A percentile compares a stretch with the other conserved stretches of the same genome.
These are phyloP conservation scores for Colletotrichum tanaceti DNA, from an alignment of 2,329 filamentous ascomycete species.

Conservation along the genomic window DNA sequence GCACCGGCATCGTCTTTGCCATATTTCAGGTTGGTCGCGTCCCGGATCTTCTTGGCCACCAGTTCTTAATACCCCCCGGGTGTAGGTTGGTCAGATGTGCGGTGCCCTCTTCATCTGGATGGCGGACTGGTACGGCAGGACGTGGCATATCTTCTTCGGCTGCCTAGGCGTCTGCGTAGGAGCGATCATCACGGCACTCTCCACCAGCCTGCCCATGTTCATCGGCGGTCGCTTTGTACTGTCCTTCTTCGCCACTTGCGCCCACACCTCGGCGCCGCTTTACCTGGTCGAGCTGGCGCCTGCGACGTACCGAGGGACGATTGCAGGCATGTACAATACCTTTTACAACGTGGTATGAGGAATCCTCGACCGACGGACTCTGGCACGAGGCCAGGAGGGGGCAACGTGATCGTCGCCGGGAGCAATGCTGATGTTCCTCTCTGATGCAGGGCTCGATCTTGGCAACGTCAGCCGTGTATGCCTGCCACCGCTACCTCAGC, in stretches of 20 bases:
- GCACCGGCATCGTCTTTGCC: conserved; percentile 58
- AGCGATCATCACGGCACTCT: conserved; percentile 61
- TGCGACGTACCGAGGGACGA: conserved; percentile 66
- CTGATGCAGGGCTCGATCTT: conserved; percentile 45
- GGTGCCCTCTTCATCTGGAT: conserved; percentile 57
- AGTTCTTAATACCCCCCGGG: not conserved
- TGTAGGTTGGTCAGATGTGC: conserved; percentile 55
- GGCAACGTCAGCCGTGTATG: conserved; percentile 49
- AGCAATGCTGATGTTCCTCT: not conserved
- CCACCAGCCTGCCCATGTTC: conserved; percentile 52
- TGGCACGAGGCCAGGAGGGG: not conserved
- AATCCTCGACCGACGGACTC: not conserved
- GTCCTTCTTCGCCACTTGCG: conserved; percentile 66
- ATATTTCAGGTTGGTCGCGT: conserved; percentile 50
- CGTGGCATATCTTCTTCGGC: conserved; percentile 57
- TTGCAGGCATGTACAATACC: conserved; percentile 65
- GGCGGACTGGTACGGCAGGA: conserved; percentile 58
- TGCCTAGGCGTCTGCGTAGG: conserved; percentile 62
- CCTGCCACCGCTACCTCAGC: conserved; percentile 46
- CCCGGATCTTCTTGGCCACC: rapidly evolving
- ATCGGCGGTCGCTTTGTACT: conserved; percentile 64
- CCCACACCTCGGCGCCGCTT: conserved; percentile 66
- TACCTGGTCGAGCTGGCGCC: conserved; percentile 72
- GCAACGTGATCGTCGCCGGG: not conserved
- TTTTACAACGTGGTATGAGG: conserved; percentile 54